Percentiles rank a stretch among this genome's conserved stretches.
These are phyloP conservation scores for Boletus rufocinnamomeus DNA, from an alignment of 768 basidiomycete species.

Conservation along the genomic window DNA sequence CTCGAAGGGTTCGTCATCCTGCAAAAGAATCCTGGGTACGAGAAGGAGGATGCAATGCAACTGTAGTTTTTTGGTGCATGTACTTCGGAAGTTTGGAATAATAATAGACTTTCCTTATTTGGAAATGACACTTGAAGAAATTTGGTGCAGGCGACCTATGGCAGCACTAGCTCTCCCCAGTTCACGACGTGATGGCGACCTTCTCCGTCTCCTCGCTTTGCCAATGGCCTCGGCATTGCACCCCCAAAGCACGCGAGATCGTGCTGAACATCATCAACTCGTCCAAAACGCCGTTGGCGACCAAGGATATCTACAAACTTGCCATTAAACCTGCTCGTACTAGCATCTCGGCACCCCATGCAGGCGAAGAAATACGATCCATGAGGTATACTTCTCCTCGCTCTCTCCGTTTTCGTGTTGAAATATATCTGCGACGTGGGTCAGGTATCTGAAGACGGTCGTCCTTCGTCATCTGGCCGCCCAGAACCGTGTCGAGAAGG, in stretches of 20 bases:
- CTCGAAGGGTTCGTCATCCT: constrained; percentile 92
- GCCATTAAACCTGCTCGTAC: constrained; percentile 17
- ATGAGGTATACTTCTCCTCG: constrained; percentile 41
- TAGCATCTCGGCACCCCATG: constrained; percentile 37
- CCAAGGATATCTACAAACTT: constrained; percentile 31
- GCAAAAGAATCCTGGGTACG: constrained; percentile 90
- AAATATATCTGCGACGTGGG: background rate
- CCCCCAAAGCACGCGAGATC: constrained; percentile 23
- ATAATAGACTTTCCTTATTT: constrained; percentile 7
- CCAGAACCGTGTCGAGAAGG: constrained; percentile 44
- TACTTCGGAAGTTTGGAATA: too few relatives aligned
- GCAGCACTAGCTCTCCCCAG: too few relatives aligned
- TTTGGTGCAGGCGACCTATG: too few relatives aligned
- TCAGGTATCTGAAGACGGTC: constrained; percentile 56
- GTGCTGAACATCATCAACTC: constrained; percentile 25
- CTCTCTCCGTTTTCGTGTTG: background rate
- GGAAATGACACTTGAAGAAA: background rate
- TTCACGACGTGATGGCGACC: constrained; percentile 8
- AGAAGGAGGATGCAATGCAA: constrained; percentile 85
- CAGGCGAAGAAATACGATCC: constrained; percentile 55
- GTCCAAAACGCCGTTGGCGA: constrained; percentile 26
- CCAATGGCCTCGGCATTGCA: constrained; percentile 27
- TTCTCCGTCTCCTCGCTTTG: constrained; percentile 24
- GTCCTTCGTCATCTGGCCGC: constrained; percentile 51
- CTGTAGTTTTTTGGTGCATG: constrained; percentile 41